These are phyloP conservation scores for Megacollybia platyphylla DNA, from an alignment of 1,284 basidiomycete genomes.

Conservation along the genomic window DNA sequence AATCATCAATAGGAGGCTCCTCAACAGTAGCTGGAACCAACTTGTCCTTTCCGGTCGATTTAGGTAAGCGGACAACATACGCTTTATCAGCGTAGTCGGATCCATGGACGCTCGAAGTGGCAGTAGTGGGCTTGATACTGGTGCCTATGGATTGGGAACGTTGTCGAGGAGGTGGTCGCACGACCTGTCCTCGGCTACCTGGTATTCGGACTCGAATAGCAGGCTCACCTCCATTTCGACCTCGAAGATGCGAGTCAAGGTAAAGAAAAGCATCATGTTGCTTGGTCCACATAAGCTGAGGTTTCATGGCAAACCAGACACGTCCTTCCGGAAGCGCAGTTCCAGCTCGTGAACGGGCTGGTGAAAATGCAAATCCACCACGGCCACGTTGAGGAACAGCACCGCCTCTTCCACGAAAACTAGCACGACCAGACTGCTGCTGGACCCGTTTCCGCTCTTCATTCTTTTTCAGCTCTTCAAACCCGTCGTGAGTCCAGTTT, in stretches of 20 bases:
- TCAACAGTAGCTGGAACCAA: slow-evolving; percentile 18
- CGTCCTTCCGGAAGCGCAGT: slow-evolving; percentile 27
- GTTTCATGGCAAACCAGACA: slow-evolving; percentile 60
- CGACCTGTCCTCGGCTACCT: slow-evolving; percentile 20
- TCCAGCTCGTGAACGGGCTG: slow-evolving; percentile 12
- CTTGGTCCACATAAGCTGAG: slow-evolving; percentile 69
- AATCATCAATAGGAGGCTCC: slow-evolving; percentile 35
- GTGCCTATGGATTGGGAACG: slow-evolving; percentile 5
- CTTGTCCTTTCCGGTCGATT: slow-evolving; percentile 17
- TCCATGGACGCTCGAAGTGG: slow-evolving; percentile 10
- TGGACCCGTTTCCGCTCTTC: slow-evolving; percentile 43
- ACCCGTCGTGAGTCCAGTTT: slow-evolving; percentile 72
- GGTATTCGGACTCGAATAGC: slow-evolving; percentile 51
- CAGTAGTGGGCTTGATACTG: slow-evolving; percentile 8
- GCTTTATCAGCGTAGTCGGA: slow-evolving; percentile 29
- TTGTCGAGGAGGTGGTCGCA: slow-evolving; percentile 8
- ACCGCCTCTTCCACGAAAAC: slow-evolving; percentile 26
- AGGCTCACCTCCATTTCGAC: slow-evolving; percentile 37
- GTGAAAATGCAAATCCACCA: slow-evolving; percentile 22
- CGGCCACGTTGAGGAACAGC: slow-evolving; percentile 21
- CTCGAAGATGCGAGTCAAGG: slow-evolving; percentile 43
- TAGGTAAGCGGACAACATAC: slow-evolving; percentile 45
- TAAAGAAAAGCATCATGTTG: slow-evolving; percentile 63
- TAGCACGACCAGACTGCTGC: slow-evolving; percentile 15
- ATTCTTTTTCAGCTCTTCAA: slow-evolving; percentile 67